Conservation (phyloP, 1,284 basidiomycete species). For the Porodaedalea pini region DNA sequence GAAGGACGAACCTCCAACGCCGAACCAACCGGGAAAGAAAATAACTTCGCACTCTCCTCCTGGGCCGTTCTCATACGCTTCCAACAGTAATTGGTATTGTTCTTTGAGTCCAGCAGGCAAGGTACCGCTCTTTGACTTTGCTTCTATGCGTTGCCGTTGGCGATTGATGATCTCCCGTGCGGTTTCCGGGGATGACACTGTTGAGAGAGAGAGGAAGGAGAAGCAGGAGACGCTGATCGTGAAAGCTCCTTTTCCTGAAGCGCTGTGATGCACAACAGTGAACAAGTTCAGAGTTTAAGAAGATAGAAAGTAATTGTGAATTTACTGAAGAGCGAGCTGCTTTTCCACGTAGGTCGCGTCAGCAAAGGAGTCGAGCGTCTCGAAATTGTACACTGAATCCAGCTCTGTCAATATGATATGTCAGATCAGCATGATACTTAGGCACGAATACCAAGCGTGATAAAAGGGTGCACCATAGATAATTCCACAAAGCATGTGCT, state of each 20-base stretch:
- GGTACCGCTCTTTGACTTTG: slow-evolving; percentile 10
- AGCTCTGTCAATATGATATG: slow-evolving; percentile 3
- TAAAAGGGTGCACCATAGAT: slow-evolving; percentile 28
- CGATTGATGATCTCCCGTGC: slow-evolving; percentile 19
- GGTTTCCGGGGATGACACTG: slow-evolving; percentile 14
- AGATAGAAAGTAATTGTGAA: background rate
- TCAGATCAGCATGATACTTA: background rate
- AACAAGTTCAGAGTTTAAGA: background rate
- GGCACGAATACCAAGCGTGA: background rate
- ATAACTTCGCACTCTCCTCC: slow-evolving; percentile 24
- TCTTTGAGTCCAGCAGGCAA: slow-evolving; percentile 23
- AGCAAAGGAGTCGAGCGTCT: slow-evolving; percentile 22
- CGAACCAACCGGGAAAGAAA: slow-evolving; percentile 10
- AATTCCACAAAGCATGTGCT: slow-evolving; percentile 26
- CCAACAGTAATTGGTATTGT: slow-evolving; percentile 29
- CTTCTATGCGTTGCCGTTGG: slow-evolving; percentile 15
- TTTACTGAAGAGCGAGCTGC: slow-evolving; percentile 26
- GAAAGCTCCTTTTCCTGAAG: slow-evolving; percentile 16
- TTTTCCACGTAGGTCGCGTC: slow-evolving; percentile 20
- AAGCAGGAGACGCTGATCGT: slow-evolving; percentile 16
- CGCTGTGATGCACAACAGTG: background rate
- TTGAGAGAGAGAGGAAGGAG: slow-evolving; percentile 23
- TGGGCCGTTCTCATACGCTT: slow-evolving; percentile 23
- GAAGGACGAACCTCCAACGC: slow-evolving; percentile 2
- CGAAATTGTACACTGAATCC: slow-evolving; percentile 1